Conservation (phyloP, 768 basidiomycete species). For the Mycena olivaceomarginata region DNA sequence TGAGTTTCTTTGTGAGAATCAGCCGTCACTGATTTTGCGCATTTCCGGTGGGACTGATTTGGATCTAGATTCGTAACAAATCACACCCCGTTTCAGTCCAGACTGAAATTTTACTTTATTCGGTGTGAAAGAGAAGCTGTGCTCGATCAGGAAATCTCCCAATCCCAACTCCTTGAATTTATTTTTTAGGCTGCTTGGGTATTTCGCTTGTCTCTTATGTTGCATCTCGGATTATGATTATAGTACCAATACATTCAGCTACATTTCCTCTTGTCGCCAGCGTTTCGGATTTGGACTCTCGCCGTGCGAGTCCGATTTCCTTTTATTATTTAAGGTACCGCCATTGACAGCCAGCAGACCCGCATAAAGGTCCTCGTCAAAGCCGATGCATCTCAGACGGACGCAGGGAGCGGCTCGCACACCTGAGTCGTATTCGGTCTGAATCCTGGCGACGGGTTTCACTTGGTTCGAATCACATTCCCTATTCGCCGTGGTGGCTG, state of each 20-base stretch:
- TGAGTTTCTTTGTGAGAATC: too few species aligned
- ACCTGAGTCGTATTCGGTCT: conserved; percentile 67
- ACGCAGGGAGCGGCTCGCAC: conserved; percentile 68
- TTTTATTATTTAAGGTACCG: neutral
- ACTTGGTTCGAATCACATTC: conserved; percentile 59
- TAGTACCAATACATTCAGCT: neutral
- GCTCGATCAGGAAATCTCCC: neutral
- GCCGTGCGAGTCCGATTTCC: neutral
- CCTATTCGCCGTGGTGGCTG: conserved; percentile 58
- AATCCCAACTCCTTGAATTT: neutral
- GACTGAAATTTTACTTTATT: too few species aligned
- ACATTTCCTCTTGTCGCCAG: neutral
- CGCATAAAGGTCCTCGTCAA: conserved; percentile 62
- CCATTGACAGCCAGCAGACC: conserved; percentile 43
- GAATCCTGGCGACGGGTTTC: conserved; percentile 48
- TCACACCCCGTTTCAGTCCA: too few species aligned
- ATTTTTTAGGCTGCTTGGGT: neutral
- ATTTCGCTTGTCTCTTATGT: too few species aligned
- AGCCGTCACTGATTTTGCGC: too few species aligned
- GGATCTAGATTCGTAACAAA: too few species aligned
- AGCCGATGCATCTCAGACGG: conserved; percentile 65
- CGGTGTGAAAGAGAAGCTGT: neutral
- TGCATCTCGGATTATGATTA: conserved; percentile 16
- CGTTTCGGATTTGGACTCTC: conserved; percentile 19
- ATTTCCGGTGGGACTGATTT: too few species aligned